These are phyloP conservation scores for Pelargonium citronellum DNA, from an alignment of 441 rosid species.

Conservation along the genomic window DNA sequence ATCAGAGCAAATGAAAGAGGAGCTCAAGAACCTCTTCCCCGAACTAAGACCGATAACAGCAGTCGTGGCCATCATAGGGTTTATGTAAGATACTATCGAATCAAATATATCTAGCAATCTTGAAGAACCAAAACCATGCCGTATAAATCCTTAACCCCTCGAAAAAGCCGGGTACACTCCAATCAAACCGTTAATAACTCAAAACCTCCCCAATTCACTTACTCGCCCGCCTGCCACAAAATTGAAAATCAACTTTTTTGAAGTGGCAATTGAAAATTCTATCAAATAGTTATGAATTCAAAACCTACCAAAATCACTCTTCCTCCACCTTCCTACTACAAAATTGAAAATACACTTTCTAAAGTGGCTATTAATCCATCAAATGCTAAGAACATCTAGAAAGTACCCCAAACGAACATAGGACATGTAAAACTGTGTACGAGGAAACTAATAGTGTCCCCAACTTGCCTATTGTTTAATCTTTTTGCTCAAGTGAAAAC, in stretches of 20 bases:
- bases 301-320: background rate
- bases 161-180: background rate
- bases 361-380: background rate
- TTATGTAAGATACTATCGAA: slow-evolving; percentile 23
- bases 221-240: background rate
- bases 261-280: background rate
- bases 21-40: slow-evolving; percentile 67
- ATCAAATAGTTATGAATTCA: background rate
- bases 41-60: slow-evolving; percentile 73
- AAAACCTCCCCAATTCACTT: background rate
- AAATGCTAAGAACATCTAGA: background rate
- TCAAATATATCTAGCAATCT: slow-evolving; percentile 25
- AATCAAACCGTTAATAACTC: background rate
- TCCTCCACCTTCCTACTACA: slow-evolving; percentile 1
- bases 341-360: background rate
- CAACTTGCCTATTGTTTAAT: background rate
- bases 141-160: slow-evolving; percentile 18
- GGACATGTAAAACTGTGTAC: background rate
- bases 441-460: background rate
- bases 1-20: slow-evolving; percentile 59
- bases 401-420: background rate
- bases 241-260: background rate
- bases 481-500: background rate
- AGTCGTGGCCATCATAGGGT: slow-evolving; percentile 65
- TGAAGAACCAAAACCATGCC: slow-evolving; percentile 17